Conservation (phyloP, 768 basidiomycete species). For the Podaxis carcinomalis region DNA sequence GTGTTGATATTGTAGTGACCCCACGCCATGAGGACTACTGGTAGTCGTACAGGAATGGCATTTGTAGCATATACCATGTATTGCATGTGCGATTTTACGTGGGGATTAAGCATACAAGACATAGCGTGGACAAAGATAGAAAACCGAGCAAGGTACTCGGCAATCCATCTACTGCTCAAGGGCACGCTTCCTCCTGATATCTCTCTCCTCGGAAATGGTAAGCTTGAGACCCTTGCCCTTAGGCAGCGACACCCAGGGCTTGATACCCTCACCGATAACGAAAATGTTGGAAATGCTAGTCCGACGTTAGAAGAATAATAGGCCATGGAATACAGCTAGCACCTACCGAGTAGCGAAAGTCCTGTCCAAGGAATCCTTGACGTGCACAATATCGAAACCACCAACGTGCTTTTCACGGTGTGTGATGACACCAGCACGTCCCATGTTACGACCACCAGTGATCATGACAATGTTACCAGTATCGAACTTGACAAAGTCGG, state of each 20-base stretch:
- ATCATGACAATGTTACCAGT: slow-evolving; percentile 96
- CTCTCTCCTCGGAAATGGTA: slow-evolving; percentile 95
- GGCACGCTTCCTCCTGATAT: slow-evolving; percentile 81
- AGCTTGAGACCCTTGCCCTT: slow-evolving; percentile 98
- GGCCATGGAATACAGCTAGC: background rate
- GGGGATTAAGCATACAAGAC: slow-evolving; percentile 37
- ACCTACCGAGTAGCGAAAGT: slow-evolving; percentile 96
- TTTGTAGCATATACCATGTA: slow-evolving; percentile 21
- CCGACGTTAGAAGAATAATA: slow-evolving; percentile 1
- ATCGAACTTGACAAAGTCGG: slow-evolving; percentile 91
- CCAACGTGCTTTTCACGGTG: slow-evolving; percentile 97
- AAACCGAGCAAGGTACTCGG: slow-evolving; percentile 17
- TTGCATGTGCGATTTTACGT: slow-evolving; percentile 20
- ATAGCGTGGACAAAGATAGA: slow-evolving; percentile 30
- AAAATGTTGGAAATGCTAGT: slow-evolving; percentile 93
- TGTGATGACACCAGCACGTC: slow-evolving; percentile 92
- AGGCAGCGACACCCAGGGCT: slow-evolving; percentile 96
- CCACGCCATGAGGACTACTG: slow-evolving; percentile 46
- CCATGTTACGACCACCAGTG: slow-evolving; percentile 99
- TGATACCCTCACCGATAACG: slow-evolving; percentile 92
- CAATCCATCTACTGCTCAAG: slow-evolving; percentile 51
- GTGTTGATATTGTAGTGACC: slow-evolving; percentile 31
- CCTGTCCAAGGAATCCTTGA: slow-evolving; percentile 91
- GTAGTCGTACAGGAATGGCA: slow-evolving; percentile 23
- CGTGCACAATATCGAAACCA: slow-evolving; percentile 98